These are phyloP conservation scores for Takashimella koratensis DNA, from an alignment of 1,284 basidiomycete genomes.

Conservation along the genomic window DNA sequence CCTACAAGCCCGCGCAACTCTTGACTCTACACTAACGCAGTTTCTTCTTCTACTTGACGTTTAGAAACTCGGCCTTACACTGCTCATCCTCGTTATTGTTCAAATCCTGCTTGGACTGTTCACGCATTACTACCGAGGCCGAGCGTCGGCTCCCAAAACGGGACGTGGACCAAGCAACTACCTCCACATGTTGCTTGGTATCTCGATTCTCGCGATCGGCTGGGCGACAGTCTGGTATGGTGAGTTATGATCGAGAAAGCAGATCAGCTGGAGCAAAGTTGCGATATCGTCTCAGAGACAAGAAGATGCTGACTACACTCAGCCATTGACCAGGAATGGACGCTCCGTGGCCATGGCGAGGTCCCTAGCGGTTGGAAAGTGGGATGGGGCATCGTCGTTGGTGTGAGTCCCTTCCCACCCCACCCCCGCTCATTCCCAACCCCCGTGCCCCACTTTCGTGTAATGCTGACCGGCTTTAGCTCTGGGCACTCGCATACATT, in stretches of 20 bases:
- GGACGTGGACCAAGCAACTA: conserved; percentile 35
- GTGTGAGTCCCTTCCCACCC: too few species aligned
- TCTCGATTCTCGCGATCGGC: conserved; percentile 28
- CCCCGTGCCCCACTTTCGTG: too few species aligned
- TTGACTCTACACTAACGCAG: too few species aligned
- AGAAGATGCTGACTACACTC: background rate
- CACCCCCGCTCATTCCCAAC: too few species aligned
- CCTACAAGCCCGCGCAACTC: conserved; percentile 13
- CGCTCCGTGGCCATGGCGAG: conserved; percentile 16
- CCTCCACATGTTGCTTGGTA: conserved; percentile 31
- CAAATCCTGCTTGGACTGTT: conserved; percentile 60
- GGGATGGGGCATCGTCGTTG: conserved; percentile 36
- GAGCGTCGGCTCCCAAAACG: conserved; percentile 18
- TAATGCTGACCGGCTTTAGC: too few species aligned
- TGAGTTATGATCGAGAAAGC: too few species aligned
- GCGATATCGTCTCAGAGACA: background rate
- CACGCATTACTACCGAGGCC: conserved; percentile 53
- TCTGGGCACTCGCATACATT: conserved; percentile 16
- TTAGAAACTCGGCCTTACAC: conserved; percentile 58
- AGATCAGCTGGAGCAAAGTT: too few species aligned
- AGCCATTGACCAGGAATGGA: conserved; percentile 33
- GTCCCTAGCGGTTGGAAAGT: conserved; percentile 23
- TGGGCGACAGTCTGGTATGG: conserved; percentile 33
- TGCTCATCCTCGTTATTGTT: conserved; percentile 60
- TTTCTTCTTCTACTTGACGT: too few species aligned